Percentiles rank a stretch among this genome's conserved stretches.
Evolutionary conservation across 2,329 filamentous ascomycete species (phyloP).

Genomic region (Colletotrichum plurivorum): DNA sequence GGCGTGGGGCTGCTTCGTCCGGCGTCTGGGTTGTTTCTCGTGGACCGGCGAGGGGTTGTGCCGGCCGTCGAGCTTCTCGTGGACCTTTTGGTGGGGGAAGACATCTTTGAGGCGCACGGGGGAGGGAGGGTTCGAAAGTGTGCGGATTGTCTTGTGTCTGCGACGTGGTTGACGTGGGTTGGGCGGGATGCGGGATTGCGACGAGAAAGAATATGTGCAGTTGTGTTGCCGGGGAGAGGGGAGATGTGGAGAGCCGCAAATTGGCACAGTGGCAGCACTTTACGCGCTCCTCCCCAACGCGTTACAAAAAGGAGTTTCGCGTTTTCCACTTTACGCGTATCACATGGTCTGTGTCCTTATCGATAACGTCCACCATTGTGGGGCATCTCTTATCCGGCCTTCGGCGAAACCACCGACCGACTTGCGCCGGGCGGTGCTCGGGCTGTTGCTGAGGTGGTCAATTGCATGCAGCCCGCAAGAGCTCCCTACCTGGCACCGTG

Average conservation of each 20-base stretch:
- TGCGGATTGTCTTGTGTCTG: slow-evolving; percentile 21
- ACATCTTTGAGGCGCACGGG: slow-evolving; percentile 49
- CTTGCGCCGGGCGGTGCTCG: slow-evolving; percentile 30
- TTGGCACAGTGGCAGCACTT: slow-evolving; percentile 26
- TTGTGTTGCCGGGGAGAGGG: slow-evolving; percentile 38
- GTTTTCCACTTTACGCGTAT: slow-evolving; percentile 44
- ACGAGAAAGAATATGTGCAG: slow-evolving; percentile 41
- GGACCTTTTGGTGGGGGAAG: slow-evolving; percentile 61
- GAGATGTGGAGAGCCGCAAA: slow-evolving; percentile 37
- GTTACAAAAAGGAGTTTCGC: slow-evolving; percentile 39
- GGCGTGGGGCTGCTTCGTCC: slow-evolving; percentile 63
- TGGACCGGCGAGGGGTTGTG: slow-evolving; percentile 52
- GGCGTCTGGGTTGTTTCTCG: slow-evolving; percentile 43
- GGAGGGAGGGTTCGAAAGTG: background rate
- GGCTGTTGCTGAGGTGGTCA: slow-evolving; percentile 40
- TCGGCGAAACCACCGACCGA: slow-evolving; percentile 41
- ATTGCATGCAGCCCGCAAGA: slow-evolving; percentile 34
- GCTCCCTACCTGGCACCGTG: slow-evolving; percentile 36
- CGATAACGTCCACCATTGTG: background rate
- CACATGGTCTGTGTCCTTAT: slow-evolving; percentile 24
- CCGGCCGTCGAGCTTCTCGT: slow-evolving; percentile 67
- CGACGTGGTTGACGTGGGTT: slow-evolving; percentile 28
- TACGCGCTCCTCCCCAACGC: slow-evolving; percentile 26
- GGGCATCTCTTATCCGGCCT: slow-evolving; percentile 28
- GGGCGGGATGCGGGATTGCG: slow-evolving; percentile 43